These are phyloP conservation scores for Cyclotella atomus DNA, from an alignment of 108 stramenopile genomes.

Conservation along the genomic window DNA sequence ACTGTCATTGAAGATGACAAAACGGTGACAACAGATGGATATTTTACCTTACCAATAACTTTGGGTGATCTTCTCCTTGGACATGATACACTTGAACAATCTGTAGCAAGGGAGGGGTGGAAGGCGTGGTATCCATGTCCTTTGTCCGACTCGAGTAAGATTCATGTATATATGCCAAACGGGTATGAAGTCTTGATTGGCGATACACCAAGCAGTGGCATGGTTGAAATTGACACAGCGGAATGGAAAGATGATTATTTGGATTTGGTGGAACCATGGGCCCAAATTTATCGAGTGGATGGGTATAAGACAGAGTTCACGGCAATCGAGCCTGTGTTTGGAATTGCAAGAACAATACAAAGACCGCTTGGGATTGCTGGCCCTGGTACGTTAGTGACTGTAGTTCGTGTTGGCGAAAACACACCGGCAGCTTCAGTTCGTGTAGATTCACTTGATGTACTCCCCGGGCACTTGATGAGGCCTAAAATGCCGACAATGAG, in stretches of 20 bases:
- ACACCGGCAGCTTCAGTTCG: conserved; percentile 5
- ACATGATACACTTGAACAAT: conserved; percentile 12
- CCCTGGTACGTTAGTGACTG: conserved; percentile 35
- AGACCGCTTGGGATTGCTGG: conserved; percentile 35
- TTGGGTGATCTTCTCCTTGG: conserved; percentile 51
- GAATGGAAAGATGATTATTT: conserved; percentile 35
- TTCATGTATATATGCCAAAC: conserved; percentile 25
- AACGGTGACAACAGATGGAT: neutral
- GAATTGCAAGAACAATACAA: conserved; percentile 44
- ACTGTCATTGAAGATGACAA: conserved; percentile 3
- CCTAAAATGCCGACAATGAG: conserved; percentile 43
- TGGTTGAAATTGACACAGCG: conserved; percentile 27
- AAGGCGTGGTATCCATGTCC: conserved; percentile 53
- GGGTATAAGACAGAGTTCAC: neutral
- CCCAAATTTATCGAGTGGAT: neutral
- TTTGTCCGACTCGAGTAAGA: conserved; percentile 47
- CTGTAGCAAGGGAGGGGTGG: conserved; percentile 20
- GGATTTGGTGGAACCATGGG: conserved; percentile 33
- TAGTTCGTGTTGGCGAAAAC: conserved; percentile 28
- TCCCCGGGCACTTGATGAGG: conserved; percentile 43
- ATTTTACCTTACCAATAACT: conserved; percentile 16
- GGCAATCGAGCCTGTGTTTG: no score
- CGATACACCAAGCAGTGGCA: neutral
- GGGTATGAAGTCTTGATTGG: conserved; percentile 11
- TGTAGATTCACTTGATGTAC: conserved; percentile 43